Percentiles rank a stretch among this genome's conserved stretches.
Conservation (phyloP, 140 eudicot genomes). For the Erigeron philadelphicus region DNA sequence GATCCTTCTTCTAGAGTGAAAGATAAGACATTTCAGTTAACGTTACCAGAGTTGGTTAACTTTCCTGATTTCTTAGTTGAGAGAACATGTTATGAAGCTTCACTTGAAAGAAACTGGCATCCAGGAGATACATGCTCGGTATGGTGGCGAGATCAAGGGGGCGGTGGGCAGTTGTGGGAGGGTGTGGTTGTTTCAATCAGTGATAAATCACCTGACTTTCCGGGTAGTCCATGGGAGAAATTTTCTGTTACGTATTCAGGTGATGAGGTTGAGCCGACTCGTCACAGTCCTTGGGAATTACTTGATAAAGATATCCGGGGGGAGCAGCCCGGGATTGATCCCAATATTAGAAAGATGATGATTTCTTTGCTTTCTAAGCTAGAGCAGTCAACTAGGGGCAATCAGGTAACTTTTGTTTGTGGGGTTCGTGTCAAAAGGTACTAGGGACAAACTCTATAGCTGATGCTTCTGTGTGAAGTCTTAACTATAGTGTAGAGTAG, state of each 20-base stretch:
- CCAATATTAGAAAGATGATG: constrained; percentile 30
- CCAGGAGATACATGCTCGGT: constrained; percentile 61
- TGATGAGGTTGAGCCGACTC: not conserved
- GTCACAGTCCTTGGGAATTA: constrained; percentile 91
- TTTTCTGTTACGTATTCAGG: constrained; percentile 40
- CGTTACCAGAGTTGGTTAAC: constrained; percentile 65
- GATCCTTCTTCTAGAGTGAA: constrained; percentile 37
- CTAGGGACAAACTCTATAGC: not conserved
- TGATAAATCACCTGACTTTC: constrained; percentile 50
- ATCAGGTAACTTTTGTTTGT: constrained; percentile 38
- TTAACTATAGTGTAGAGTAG: too few relatives aligned
- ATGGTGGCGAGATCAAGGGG: constrained; percentile 70
- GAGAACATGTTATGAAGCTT: constrained; percentile 60
- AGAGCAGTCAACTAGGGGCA: constrained; percentile 35
- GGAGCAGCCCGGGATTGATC: constrained; percentile 53
- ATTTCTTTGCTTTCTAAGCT: constrained; percentile 42
- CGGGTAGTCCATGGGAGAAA: constrained; percentile 90
- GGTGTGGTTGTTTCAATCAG: constrained; percentile 42
- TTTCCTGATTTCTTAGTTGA: constrained; percentile 82
- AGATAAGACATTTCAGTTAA: constrained; percentile 47
- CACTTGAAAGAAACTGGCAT: constrained; percentile 61
- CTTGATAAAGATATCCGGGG: constrained; percentile 38
- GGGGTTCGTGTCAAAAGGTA: not conserved
- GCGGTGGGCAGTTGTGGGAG: constrained; percentile 70
- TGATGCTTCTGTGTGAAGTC: too few relatives aligned